Conservation (phyloP, 140 eudicot genomes). For the Senecio squalidus region DNA sequence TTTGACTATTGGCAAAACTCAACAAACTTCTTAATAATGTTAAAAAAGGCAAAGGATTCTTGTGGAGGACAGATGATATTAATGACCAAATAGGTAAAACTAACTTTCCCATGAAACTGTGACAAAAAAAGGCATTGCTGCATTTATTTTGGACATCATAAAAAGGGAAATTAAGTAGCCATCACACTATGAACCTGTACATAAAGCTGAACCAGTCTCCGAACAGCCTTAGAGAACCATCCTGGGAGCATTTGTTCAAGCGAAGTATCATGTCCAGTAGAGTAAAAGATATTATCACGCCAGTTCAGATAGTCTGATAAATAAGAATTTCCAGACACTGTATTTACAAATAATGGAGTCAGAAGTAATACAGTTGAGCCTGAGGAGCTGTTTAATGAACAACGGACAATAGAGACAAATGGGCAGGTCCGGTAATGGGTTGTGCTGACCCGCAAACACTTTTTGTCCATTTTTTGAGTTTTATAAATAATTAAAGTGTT, state of each 20-base stretch:
- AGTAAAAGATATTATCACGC: constrained; percentile 83
- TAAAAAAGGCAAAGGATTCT: no score
- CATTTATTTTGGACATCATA: background rate
- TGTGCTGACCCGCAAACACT: background rate
- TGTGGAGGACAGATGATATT: constrained; percentile 1
- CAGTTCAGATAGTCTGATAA: constrained; percentile 76
- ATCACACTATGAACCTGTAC: constrained; percentile 58
- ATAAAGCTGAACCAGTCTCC: constrained; percentile 94
- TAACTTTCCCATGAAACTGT: background rate
- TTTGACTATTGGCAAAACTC: no score
- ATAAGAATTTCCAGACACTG: constrained; percentile 58
- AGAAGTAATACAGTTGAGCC: constrained; percentile 2
- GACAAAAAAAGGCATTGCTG: background rate
- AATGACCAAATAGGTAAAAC: constrained; percentile 3
- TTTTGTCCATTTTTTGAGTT: background rate
- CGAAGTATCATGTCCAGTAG: constrained; percentile 88
- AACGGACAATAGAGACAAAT: background rate
- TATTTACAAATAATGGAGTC: constrained; percentile 20
- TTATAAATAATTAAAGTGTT: background rate
- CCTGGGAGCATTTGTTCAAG: constrained; percentile 90
- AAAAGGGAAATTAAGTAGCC: constrained; percentile 1
- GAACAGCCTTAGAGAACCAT: constrained; percentile 92
- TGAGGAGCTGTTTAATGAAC: background rate
- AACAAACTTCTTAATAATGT: no score
- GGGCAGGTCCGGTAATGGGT: background rate